Base-by-base conservation (phyloP, 2,329 filamentous ascomycete genomes). In the Colletotrichum lupini region DNA sequence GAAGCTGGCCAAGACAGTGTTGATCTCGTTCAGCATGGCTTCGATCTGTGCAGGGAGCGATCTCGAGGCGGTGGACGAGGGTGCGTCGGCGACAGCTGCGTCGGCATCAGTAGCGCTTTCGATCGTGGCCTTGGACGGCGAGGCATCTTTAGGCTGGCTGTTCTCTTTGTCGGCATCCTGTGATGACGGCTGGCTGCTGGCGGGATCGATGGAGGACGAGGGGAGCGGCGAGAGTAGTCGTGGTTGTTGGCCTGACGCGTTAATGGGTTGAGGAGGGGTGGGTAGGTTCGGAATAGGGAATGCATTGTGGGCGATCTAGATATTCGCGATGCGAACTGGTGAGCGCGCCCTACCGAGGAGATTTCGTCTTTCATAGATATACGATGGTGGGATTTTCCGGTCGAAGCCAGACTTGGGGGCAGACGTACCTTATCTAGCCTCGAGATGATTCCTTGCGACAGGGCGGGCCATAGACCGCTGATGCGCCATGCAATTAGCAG, bases 121-220 rank as follows among this genome's bases (percentile, higher is more conserved):
- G 78, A 83, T 80, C 76, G 81, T 77, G 77, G 80, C 75, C 64
- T 81, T 77, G 26, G 79, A 68, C 12, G 73, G 82, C 75, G 46
- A 83, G 80, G 26, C 83, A 5, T 24, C 22, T 22, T n/a, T 62
- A 12, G 68, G 78, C 26, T 90, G 86, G 69, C 85, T 88, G 72
- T 94, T 93, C 81, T 95, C 93, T 81, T 94, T 94, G 84, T 92
- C 88, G 32, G 88, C 87, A 58, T 90, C 88, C 77, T 92, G 88
- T 8, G 89, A 88, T 0, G 87, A 84, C 22, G 79, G 76, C 3
- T 80, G 78, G 66, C 77, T 79, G 68, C 57, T 69, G 66, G 58
- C 35, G 1, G 79, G 82, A 16, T 84, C 83, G 73, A 79, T 76
- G 22, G 86, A 82, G n/a, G 88, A 86, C 1, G 86, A 84, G 26